phyloP scores from a whole-genome alignment of 179 eudicot species.

The Carnegiea gigantea region DNA sequence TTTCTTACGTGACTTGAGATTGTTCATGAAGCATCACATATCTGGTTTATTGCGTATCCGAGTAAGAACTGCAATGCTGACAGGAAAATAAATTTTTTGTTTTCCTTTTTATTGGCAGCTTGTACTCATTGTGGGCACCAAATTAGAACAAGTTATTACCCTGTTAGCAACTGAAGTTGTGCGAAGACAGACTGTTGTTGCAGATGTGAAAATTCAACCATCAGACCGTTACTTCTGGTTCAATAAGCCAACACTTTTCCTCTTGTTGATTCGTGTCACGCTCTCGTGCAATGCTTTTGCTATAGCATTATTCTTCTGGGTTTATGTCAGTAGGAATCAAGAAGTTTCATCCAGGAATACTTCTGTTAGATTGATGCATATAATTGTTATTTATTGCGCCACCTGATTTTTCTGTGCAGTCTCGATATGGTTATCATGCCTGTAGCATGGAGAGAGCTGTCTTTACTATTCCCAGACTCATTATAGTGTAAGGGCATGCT shows the following conservation, averaged over 20 bases:
- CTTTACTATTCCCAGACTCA: slow-evolving; percentile 28
- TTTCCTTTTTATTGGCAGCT: slow-evolving; percentile 33
- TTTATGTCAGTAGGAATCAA: slow-evolving; percentile 23
- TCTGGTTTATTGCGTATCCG: background rate
- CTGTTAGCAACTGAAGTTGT: slow-evolving; percentile 58
- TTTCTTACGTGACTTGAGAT: background rate
- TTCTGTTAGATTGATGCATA: background rate
- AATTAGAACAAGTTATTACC: slow-evolving; percentile 58
- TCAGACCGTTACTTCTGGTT: slow-evolving; percentile 65
- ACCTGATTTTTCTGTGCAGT: slow-evolving; percentile 13
- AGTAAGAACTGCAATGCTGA: background rate
- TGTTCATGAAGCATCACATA: background rate
- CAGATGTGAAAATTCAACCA: slow-evolving; percentile 52
- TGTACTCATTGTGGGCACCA: slow-evolving; percentile 56
- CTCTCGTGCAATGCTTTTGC: slow-evolving; percentile 46
- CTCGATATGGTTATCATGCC: slow-evolving; percentile 23
- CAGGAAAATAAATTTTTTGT: background rate
- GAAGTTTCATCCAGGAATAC: background rate
- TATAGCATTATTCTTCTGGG: slow-evolving; percentile 36
- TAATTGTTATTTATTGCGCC: background rate
- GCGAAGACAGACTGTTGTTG: slow-evolving; percentile 36
- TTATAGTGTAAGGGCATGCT: slow-evolving; percentile 27
- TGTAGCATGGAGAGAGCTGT: slow-evolving; percentile 26
- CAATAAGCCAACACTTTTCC: slow-evolving; percentile 45
- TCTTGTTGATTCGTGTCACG: slow-evolving; percentile 56